phyloP scores from a whole-genome alignment of 495 filamentous ascomycete genomes.

The Lasiosphaeris hirsuta region DNA sequence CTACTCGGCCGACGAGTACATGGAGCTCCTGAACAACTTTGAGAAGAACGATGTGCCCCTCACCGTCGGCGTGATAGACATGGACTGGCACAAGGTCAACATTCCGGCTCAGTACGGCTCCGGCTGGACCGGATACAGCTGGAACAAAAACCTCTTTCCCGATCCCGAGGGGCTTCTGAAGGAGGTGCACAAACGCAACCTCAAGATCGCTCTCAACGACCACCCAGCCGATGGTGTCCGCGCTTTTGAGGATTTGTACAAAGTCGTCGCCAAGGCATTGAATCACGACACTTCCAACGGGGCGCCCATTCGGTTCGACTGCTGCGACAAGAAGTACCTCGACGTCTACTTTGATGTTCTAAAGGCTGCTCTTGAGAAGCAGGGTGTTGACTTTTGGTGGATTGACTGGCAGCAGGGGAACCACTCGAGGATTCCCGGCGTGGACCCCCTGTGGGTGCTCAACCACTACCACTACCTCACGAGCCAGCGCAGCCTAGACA shows the following conservation, averaged over 20 bases:
- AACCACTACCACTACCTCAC: constrained; percentile 61
- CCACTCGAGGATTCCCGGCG: constrained; percentile 47
- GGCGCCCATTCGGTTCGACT: constrained; percentile 53
- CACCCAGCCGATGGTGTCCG: constrained; percentile 56
- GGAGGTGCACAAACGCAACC: constrained; percentile 41
- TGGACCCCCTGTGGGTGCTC: constrained; percentile 61
- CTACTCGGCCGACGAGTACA: constrained; percentile 49
- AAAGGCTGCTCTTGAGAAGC: constrained; percentile 46
- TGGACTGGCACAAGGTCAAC: constrained; percentile 59
- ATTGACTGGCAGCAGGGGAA: constrained; percentile 62
- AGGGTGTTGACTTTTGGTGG: constrained; percentile 59
- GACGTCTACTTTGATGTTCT: constrained; percentile 57
- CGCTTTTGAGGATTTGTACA: constrained; percentile 50
- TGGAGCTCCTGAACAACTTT: constrained; percentile 51
- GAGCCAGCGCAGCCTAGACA: constrained; percentile 29
- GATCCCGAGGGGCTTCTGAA: constrained; percentile 43
- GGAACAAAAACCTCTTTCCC: constrained; percentile 55
- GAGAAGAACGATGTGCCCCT: constrained; percentile 46
- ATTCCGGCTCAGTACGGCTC: constrained; percentile 31
- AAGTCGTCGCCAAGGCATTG: constrained; percentile 47
- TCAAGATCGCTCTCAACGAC: constrained; percentile 53
- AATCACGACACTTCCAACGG: constrained; percentile 41
- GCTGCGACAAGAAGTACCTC: constrained; percentile 47
- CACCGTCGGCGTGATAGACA: constrained; percentile 55
- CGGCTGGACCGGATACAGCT: constrained; percentile 62